Conservation (phyloP, 225 moss, liverwort and hornwort species). For the Antitrichia curtipendula region DNA sequence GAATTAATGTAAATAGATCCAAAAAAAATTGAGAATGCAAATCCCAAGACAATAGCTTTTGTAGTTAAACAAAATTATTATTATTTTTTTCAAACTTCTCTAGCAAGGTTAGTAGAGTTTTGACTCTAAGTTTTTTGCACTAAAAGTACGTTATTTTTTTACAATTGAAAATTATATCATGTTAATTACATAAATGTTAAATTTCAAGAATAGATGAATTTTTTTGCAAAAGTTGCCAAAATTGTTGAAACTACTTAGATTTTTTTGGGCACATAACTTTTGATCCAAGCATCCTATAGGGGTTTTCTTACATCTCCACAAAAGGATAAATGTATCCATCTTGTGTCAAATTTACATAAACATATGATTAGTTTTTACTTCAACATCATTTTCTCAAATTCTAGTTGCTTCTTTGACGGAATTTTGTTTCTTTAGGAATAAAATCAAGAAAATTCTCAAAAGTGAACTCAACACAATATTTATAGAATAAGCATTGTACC, state of each 20-base stretch:
- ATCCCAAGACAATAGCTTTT: neutral
- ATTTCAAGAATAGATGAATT: neutral
- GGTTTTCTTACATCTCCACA: neutral
- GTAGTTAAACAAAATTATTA: neutral
- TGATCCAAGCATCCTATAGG: accelerated
- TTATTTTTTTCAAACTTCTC: too few species aligned
- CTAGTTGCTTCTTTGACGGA: accelerated
- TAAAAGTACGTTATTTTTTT: neutral
- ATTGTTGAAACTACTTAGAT: accelerated
- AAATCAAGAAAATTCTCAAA: neutral
- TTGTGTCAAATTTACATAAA: neutral
- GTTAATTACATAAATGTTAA: neutral
- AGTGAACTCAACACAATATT: neutral
- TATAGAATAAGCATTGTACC: accelerated
- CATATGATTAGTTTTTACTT: neutral
- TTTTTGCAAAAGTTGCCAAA: neutral
- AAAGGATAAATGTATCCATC: neutral
- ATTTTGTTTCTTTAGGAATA: neutral
- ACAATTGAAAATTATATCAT: neutral
- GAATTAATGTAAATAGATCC: neutral
- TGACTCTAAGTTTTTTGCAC: accelerated
- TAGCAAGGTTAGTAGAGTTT: too few species aligned
- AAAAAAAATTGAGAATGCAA: accelerated
- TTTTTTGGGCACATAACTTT: accelerated
- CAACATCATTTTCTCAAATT: neutral